Evolutionary conservation across 495 filamentous ascomycete genomes (phyloP), one percentile per base, ranked within the genome.

Genomic region (Schizothecium vesticola): DNA sequence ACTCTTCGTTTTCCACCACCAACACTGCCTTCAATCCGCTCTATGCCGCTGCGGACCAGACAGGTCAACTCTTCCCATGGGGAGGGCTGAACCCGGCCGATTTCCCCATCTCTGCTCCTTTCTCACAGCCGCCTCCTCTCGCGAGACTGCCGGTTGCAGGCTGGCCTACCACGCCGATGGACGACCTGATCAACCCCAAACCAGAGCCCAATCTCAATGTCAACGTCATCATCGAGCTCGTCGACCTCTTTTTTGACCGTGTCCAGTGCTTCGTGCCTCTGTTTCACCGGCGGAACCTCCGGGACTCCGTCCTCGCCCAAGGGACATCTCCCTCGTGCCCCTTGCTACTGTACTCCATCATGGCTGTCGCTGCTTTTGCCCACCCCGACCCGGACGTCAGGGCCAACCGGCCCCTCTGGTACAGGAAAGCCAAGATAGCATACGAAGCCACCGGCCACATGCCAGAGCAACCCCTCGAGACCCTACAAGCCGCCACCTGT

Each of bases 221-320:
- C 6, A 5, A 28, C 24, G 31, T 58, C 12, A 12, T 29, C 13
- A 3, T 59, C 23, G 64, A 65, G 19, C 55, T 65, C 1, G 26
- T 65, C n/a, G 64, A 65, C 5, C 24, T 65, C 5, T 65, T 65
- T n/a, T 65, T 65, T n/a, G 64, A 65, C 16, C 64, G 56, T 8
- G 28, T 65, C 19, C 64, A 65, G 8, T 65, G 64, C 16, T 65
- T 28, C 51, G 28, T 59, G 12, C 64, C 64, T 19, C 25, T 65
- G 4, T 58, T 65, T 24, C 64, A 65, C 51, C 64, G 56, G 13
- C 64, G 33, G 51, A 59, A n/a, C 56, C 51, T 58, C 22, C 21
- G 19, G 23, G 19, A 12, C 55, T 56, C 64, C 4, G 56, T 65
- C 26, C 26, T 26, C 4, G n/a, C 64, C 25, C 24, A 24, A 24